phyloP scores from a whole-genome alignment of 805 yeast species.

The Blastobotrys robertii region DNA sequence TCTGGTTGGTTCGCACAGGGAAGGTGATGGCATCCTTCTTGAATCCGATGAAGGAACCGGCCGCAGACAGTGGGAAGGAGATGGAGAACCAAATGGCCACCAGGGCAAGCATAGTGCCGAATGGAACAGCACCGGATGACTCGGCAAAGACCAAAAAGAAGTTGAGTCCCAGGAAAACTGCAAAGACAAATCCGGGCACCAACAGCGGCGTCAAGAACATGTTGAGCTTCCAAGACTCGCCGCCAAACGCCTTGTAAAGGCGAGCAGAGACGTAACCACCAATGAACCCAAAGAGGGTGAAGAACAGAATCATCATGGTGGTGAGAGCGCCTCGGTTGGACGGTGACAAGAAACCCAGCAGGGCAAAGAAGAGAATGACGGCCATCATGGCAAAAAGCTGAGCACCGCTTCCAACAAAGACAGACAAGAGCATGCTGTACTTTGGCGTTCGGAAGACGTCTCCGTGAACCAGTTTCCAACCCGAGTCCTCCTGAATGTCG shows the following conservation, averaged over 20 bases:
- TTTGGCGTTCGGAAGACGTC: slow-evolving; percentile 86
- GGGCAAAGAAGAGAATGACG: slow-evolving; percentile 69
- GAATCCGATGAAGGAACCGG: slow-evolving; percentile 74
- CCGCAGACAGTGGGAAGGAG: slow-evolving; percentile 73
- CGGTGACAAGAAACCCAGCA: slow-evolving; percentile 84
- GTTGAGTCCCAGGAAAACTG: slow-evolving; percentile 58
- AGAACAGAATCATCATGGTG: slow-evolving; percentile 79
- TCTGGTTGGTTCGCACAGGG: slow-evolving; percentile 90
- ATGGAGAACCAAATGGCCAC: slow-evolving; percentile 76
- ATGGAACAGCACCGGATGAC: slow-evolving; percentile 92
- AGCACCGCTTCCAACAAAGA: slow-evolving; percentile 78
- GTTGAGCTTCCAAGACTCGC: slow-evolving; percentile 83
- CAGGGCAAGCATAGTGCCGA: slow-evolving; percentile 78
- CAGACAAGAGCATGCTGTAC: slow-evolving; percentile 59
- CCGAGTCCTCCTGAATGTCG: slow-evolving; percentile 84
- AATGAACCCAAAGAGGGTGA: slow-evolving; percentile 67
- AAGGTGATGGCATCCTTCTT: slow-evolving; percentile 46
- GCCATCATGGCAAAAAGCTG: slow-evolving; percentile 73
- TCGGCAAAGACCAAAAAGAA: slow-evolving; percentile 67
- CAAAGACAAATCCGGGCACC: slow-evolving; percentile 73
- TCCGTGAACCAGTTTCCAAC: slow-evolving; percentile 95
- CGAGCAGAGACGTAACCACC: slow-evolving; percentile 86
- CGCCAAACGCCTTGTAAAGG: slow-evolving; percentile 81
- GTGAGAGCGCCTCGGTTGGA: slow-evolving; percentile 90
- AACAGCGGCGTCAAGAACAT: slow-evolving; percentile 71